phyloP scores from a whole-genome alignment of 2,329 filamentous ascomycete species.

The Claviceps sp. region DNA sequence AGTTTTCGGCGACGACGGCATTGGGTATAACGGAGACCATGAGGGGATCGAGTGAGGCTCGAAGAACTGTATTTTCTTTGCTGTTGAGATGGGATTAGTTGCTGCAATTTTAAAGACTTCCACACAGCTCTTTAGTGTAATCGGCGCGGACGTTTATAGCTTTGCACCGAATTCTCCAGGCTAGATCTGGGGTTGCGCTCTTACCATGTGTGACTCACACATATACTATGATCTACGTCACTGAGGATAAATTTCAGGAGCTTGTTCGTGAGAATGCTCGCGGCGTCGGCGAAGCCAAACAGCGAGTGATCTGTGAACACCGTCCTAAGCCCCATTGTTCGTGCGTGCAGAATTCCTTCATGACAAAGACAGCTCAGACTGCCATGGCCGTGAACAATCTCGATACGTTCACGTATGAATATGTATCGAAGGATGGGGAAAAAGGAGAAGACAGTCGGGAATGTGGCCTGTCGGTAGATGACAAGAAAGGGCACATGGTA shows the following conservation, averaged over 20 bases:
- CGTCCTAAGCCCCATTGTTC: conserved; percentile 90
- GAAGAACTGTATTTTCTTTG: conserved; percentile 94
- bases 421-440: conserved; percentile 98
- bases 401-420: conserved; percentile 81
- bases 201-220: conserved; percentile 94
- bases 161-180: not conserved
- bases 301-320: conserved; percentile 97
- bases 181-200: conserved; percentile 9
- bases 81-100: conserved; percentile 27
- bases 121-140: too few species aligned
- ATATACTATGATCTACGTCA: conserved; percentile 96
- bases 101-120: not conserved
- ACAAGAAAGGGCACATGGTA: conserved; percentile 95
- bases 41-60: conserved; percentile 84
- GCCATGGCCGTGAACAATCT: conserved; percentile 96
- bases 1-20: conserved; percentile 92
- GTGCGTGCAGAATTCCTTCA: conserved; percentile 84
- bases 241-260: conserved; percentile 90
- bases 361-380: conserved; percentile 88
- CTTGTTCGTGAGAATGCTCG: conserved; percentile 93
- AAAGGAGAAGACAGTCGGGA: conserved; percentile 96
- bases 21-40: conserved; percentile 99
- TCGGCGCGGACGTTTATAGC: too few species aligned
- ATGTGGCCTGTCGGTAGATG: conserved; percentile 85
- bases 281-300: conserved; percentile 93